These are phyloP conservation scores for Paraconiothyrium sp. DNA, from an alignment of 2,329 filamentous ascomycete genomes.

Conservation along the genomic window DNA sequence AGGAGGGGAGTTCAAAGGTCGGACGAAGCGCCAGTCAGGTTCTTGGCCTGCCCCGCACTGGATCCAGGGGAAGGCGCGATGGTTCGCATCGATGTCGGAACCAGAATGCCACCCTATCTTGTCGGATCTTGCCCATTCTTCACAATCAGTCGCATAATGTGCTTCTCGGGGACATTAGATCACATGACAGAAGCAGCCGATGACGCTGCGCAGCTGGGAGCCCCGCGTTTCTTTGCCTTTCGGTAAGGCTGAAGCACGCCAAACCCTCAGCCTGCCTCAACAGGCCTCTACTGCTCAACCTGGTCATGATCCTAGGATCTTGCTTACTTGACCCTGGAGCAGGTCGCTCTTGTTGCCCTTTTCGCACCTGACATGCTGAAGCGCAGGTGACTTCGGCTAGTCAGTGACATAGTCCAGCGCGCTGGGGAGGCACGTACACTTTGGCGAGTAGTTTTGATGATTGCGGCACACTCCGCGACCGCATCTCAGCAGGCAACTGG, in stretches of 20 bases:
- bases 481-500: not conserved
- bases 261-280: not conserved
- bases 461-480: not conserved
- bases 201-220: not conserved
- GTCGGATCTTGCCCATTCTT: not conserved
- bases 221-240: conserved; percentile 6
- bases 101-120: not conserved
- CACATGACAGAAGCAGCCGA: not conserved
- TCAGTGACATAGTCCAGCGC: not conserved
- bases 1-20: not conserved
- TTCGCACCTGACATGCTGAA: not conserved
- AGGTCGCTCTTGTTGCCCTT: conserved; percentile 12
- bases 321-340: not conserved
- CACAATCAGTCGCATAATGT: not conserved
- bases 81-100: not conserved
- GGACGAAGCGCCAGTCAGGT: not conserved
- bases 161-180: not conserved
- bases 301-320: not conserved
- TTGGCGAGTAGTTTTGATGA: conserved; percentile 12
- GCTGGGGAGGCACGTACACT: not conserved
- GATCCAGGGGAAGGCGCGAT: conserved; percentile 6
- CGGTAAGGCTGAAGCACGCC: not conserved
- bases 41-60: conserved; percentile 3
- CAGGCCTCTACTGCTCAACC: not conserved
- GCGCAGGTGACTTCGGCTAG: conserved; percentile 6